phyloP scores from a whole-genome alignment of 208 protist species.

The Trypanosoma mega region DNA sequence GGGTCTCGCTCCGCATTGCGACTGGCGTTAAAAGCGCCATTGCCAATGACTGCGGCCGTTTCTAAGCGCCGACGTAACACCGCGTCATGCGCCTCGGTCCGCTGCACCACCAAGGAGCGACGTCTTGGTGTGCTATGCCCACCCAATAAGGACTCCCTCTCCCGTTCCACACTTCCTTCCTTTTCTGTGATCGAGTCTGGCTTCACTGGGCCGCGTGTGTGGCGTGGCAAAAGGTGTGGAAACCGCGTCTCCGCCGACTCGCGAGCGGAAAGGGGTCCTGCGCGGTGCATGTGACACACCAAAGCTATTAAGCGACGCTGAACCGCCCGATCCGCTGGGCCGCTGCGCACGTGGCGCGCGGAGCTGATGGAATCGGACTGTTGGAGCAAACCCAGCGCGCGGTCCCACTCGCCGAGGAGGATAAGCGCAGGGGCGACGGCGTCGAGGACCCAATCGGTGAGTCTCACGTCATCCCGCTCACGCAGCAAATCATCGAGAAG shows the following conservation, averaged over 20 bases:
- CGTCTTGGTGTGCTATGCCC: slow-evolving; percentile 42
- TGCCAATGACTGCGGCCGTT: slow-evolving; percentile 23
- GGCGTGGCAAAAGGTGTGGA: background rate
- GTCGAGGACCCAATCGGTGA: slow-evolving; percentile 67
- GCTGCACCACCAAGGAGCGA: slow-evolving; percentile 20
- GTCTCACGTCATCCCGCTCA: slow-evolving; percentile 62
- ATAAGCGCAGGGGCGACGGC: slow-evolving; percentile 58
- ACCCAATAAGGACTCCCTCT: slow-evolving; percentile 63
- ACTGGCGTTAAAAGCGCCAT: slow-evolving; percentile 30
- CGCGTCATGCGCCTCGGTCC: slow-evolving; percentile 54
- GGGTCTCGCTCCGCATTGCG: slow-evolving; percentile 66
- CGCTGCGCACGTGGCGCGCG: too few species aligned
- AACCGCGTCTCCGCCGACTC: too few species aligned
- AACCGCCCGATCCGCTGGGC: too few species aligned
- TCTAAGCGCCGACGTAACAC: slow-evolving; percentile 42
- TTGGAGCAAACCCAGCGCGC: slow-evolving; percentile 59
- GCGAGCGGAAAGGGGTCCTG: background rate
- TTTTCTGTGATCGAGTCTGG: too few species aligned
- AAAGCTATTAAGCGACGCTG: too few species aligned
- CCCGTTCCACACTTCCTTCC: too few species aligned
- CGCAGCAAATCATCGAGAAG: slow-evolving; percentile 61
- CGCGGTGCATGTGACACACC: background rate
- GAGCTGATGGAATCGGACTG: slow-evolving; percentile 41
- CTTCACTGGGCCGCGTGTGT: slow-evolving; percentile 4
- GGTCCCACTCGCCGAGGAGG: slow-evolving; percentile 51